These are phyloP conservation scores for Cryptosporidium ubiquitum DNA, from an alignment of 169 alveolate genomes.

Conservation along the genomic window DNA sequence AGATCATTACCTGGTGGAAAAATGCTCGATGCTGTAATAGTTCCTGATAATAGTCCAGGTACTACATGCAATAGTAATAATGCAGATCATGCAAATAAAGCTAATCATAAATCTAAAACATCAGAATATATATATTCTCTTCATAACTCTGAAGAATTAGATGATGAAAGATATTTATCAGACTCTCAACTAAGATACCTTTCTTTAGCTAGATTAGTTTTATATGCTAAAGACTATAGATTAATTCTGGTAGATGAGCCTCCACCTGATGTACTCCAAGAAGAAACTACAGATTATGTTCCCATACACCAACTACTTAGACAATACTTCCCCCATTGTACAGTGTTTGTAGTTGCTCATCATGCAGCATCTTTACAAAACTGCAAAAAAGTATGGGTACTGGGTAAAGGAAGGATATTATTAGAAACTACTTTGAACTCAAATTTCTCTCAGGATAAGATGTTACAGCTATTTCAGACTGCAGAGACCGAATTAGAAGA, in stretches of 20 bases:
- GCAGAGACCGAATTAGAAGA: constrained; percentile 15
- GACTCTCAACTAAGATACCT: constrained; percentile 75
- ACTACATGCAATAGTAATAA: neutral
- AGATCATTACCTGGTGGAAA: constrained; percentile 51
- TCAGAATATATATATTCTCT: neutral
- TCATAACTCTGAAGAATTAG: constrained; percentile 10
- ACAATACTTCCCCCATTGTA: constrained; percentile 76
- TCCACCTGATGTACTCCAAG: constrained; percentile 77
- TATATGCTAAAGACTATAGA: constrained; percentile 63
- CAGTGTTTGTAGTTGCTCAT: constrained; percentile 79
- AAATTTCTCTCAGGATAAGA: constrained; percentile 36
- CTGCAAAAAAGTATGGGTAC: constrained; percentile 79
- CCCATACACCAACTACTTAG: constrained; percentile 73
- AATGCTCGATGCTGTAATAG: constrained; percentile 65
- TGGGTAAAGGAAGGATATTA: constrained; percentile 77
- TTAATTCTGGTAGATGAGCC: constrained; percentile 80
- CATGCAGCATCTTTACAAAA: constrained; percentile 78
- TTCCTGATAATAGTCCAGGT: constrained; percentile 32
- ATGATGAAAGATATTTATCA: constrained; percentile 70
- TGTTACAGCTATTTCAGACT: constrained; percentile 43
- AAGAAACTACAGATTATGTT: constrained; percentile 36
- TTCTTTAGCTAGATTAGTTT: constrained; percentile 74
- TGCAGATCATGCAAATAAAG: neutral
- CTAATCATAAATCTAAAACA: neutral
- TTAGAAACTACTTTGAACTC: constrained; percentile 17